Base-by-base conservation (phyloP, 257 asterid species). In the Rehmannia glutinosa region DNA sequence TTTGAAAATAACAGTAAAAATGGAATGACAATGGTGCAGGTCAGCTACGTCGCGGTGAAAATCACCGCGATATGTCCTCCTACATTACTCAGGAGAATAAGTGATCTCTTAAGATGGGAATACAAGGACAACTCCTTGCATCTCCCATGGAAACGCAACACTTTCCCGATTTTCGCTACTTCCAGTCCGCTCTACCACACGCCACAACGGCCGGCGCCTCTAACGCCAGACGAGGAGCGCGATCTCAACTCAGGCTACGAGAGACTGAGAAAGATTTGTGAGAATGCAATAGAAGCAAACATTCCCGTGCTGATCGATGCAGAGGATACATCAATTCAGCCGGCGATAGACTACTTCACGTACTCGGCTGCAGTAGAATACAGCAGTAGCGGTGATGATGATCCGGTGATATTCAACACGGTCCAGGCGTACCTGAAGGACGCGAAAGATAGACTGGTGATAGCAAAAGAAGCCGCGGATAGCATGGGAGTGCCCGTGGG, bases 101-200 rank as follows among this genome's bases (percentile, higher is more conserved):
- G 99, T 65, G 97, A 94, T 81, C 71, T 85, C 7, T 66, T 94
- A 32, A 54, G 97, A 55, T 91, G 97, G 97, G 87, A 88, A 38
- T 60, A 75, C 67, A 82, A 39, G 68, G 80, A 87, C 41, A 63
- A 21, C n/a, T 70, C 91, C 24, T 30, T 79, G 13, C 70, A 75
- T 39, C 95, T 94, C 10, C 97, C 91, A 38, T 94, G 99, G 99
- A 94, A 88, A 83, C 81, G 51, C 9, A 61, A 71, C 3, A 47
- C 86, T 1, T 43, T 91, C 1, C 96, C 96, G 0, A 21, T 91
- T 33, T 88, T 94, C 27, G 53, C 86, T 7, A 82, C 82, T 15
- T 78, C 85, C 1, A 94, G 90, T 82, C 91, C 97, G 15, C 23
- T 94, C 2, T 91, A 91, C 32, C 97, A 91, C 77, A 91, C 99